Evolutionary conservation across 2,329 filamentous ascomycete species (phyloP).

Genomic region (Fusarium buxicola): DNA sequence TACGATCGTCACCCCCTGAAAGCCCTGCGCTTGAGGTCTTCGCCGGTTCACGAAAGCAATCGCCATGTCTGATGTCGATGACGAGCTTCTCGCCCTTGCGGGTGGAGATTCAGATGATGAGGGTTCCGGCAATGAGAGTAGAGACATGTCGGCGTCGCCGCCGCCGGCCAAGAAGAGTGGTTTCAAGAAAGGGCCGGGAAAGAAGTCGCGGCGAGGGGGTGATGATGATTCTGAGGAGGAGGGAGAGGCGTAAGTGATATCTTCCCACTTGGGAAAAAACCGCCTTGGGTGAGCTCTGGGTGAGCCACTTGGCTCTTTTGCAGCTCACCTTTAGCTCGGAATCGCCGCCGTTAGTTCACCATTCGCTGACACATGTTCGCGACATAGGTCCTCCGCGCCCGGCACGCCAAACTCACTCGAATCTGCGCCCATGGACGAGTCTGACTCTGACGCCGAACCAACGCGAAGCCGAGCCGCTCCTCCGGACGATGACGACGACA

Average conservation of each 20-base stretch:
- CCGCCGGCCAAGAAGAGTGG: constrained; percentile 52
- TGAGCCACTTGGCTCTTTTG: not conserved
- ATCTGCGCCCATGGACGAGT: constrained; percentile 92
- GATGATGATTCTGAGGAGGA: constrained; percentile 71
- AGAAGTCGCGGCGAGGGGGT: constrained; percentile 62
- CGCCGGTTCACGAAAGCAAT: constrained; percentile 8
- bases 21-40: constrained; percentile 15
- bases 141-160: constrained; percentile 66
- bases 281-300: not conserved
- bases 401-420: constrained; percentile 79
- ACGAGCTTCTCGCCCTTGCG: constrained; percentile 92
- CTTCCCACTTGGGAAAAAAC: constrained; percentile 5
- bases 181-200: constrained; percentile 50
- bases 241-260: constrained; percentile 57
- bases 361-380: constrained; percentile 25
- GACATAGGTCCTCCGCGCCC: constrained; percentile 73
- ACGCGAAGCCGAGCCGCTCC: constrained; percentile 56
- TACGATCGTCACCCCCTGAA: constrained; percentile 23
- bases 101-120: constrained; percentile 78
- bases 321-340: not conserved
- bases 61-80: constrained; percentile 89
- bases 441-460: constrained; percentile 71
- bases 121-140: constrained; percentile 64
- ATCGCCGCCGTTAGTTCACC: not conserved
- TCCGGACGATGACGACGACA: constrained; percentile 68